A percentile compares a stretch with the other conserved stretches of the same genome.
Conservation (phyloP, 495 filamentous ascomycete species). For the Hypoxylon crocopeplum region DNA sequence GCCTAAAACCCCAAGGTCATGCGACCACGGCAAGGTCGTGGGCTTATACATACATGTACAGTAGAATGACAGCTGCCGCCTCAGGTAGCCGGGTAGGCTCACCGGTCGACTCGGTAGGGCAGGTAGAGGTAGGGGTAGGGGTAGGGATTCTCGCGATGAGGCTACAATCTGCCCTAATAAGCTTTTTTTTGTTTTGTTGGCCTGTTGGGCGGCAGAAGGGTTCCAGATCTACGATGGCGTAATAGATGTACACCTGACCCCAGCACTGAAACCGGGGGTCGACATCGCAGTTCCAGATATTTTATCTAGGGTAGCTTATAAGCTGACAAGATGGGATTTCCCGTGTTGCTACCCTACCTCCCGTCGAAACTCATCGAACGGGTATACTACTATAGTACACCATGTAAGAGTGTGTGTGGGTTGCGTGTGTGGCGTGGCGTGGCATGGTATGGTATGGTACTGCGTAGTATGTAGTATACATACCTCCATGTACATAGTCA, state of each 20-base stretch:
- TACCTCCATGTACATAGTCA: neutral
- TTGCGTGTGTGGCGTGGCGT: neutral
- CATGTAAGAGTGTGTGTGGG: neutral
- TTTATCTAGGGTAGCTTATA: too few relatives aligned
- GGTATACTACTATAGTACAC: neutral
- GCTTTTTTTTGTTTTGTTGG: constrained; percentile 4
- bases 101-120: constrained; percentile 33
- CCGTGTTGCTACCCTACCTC: too few relatives aligned
- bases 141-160: constrained; percentile 19
- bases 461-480: too few relatives aligned
- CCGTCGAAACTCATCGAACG: constrained; percentile 17
- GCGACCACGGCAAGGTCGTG: too few relatives aligned
- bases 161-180: constrained; percentile 23
- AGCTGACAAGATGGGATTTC: constrained; percentile 9
- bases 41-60: neutral
- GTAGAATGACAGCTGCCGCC: constrained; percentile 20
- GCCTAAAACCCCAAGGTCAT: constrained; percentile 24
- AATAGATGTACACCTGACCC: constrained; percentile 22
- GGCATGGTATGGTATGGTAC: too few relatives aligned
- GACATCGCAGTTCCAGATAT: constrained; percentile 19
- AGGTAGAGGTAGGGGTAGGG: constrained; percentile 29
- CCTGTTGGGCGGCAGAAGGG: constrained; percentile 10
- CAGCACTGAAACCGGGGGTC: constrained; percentile 12
- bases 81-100: constrained; percentile 14
- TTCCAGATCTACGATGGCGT: constrained; percentile 32